Conservation (phyloP, 1,284 basidiomycete species). For the Cronartium ribicola region DNA sequence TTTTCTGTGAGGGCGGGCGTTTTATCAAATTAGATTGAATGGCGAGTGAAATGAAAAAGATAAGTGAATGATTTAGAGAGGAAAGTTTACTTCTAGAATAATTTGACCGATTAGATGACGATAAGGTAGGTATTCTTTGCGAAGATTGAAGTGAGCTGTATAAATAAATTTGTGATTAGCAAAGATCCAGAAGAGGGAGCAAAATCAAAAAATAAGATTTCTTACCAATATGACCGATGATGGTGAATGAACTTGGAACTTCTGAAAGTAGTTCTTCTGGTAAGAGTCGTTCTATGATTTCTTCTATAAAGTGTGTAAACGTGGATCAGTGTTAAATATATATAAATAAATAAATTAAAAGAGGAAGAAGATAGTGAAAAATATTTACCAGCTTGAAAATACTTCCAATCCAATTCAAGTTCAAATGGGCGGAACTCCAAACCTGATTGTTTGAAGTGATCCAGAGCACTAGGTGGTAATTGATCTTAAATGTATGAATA, state of each 20-base stretch:
- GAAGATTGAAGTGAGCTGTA: constrained; percentile 76
- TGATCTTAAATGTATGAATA: constrained; percentile 2
- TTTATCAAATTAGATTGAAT: not conserved
- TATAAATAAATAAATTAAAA: not conserved
- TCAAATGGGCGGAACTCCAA: not conserved
- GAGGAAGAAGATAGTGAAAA: not conserved
- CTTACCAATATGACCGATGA: constrained; percentile 81
- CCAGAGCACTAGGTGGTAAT: not conserved
- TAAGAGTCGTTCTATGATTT: constrained; percentile 72
- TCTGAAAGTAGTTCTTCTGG: constrained; percentile 70
- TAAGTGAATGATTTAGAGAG: not conserved
- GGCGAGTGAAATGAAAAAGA: constrained; percentile 41
- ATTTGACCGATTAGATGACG: constrained; percentile 85
- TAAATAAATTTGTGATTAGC: constrained; percentile 41
- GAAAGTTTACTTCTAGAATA: constrained; percentile 70
- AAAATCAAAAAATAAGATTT: constrained; percentile 45
- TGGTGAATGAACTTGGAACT: constrained; percentile 79
- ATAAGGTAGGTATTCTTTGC: constrained; percentile 84
- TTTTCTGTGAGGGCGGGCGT: constrained; percentile 63
- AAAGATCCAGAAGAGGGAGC: not conserved
- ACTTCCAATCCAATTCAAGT: constrained; percentile 23
- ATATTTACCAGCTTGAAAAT: constrained; percentile 31
- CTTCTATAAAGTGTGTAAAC: constrained; percentile 58
- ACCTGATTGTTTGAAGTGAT: not conserved
- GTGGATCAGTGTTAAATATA: not conserved